Percentiles rank a stretch among this genome's conserved stretches.
These are phyloP conservation scores for Calonectria montana DNA, from an alignment of 2,329 filamentous ascomycete genomes.

Conservation along the genomic window DNA sequence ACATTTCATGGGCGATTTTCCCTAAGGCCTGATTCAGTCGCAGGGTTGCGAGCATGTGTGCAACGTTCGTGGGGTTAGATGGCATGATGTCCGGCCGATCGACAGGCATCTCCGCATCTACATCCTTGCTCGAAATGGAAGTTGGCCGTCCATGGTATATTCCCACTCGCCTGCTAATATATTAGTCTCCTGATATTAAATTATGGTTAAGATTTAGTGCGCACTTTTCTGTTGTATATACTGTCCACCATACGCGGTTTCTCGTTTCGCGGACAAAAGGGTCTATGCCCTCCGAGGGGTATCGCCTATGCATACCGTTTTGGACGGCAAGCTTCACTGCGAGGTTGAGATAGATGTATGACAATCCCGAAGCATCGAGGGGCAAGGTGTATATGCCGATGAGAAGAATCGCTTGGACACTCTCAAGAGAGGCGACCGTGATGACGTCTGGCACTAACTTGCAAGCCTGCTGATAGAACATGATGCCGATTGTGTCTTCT, in stretches of 20 bases:
- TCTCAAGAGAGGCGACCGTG: slow-evolving; percentile 65
- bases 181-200: slow-evolving; percentile 23
- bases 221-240: slow-evolving; percentile 67
- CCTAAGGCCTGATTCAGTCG: slow-evolving; percentile 50
- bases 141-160: slow-evolving; percentile 67
- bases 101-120: slow-evolving; percentile 64
- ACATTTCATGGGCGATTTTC: slow-evolving; percentile 54
- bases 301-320: slow-evolving; percentile 69
- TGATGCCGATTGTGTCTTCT: slow-evolving; percentile 65
- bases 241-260: slow-evolving; percentile 68
- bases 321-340: slow-evolving; percentile 68
- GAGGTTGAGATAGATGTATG: slow-evolving; percentile 67
- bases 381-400: slow-evolving; percentile 67
- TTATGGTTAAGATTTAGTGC: slow-evolving; percentile 15
- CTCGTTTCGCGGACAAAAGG: slow-evolving; percentile 61
- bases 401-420: slow-evolving; percentile 67
- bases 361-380: slow-evolving; percentile 65
- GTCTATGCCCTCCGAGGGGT: slow-evolving; percentile 59
- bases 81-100: slow-evolving; percentile 58
- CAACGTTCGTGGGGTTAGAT: slow-evolving; percentile 55
- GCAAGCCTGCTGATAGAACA: slow-evolving; percentile 67
- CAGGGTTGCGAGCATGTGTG: slow-evolving; percentile 58
- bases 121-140: slow-evolving; percentile 63
- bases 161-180: slow-evolving; percentile 58
- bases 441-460: slow-evolving; percentile 68